Evolutionary conservation across 108 stramenopile genomes (phyloP), one percentile per base, ranked within the genome.

Genomic region (Schizochytrium sp.): DNA sequence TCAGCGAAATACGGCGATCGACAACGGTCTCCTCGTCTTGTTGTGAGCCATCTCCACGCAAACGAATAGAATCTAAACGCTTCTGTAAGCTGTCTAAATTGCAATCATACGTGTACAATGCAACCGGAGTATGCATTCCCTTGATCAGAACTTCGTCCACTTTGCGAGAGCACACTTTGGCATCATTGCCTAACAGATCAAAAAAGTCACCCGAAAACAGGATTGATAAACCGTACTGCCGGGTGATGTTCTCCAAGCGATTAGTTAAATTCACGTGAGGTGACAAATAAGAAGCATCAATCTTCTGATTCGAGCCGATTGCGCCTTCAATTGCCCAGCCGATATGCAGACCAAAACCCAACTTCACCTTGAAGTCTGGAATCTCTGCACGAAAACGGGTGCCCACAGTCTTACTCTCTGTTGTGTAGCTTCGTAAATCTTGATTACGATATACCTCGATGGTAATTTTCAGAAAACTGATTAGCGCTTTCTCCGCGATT

Each of bases 311-410:
- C n/a, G 92, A 92, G 19, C 95, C 95, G 55, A 95, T 95, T 41
- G 94, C 91, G 58, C 95, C 95, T 88, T 96, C 95, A 56, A 96
- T 96, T 57, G 95, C 95, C 95, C 95, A 96, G 44, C 95, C 95
- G 41, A 90, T 92, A 72, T 96, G 95, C 72, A 96, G 89, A 5
- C 95, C 95, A 53, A 95, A 93, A 4, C 95, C 94, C 89, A 95
- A 91, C 64, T 91, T 92, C 57, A 95, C 94, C 61, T 93, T 92
- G 61, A 94, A 95, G 2, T 72, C 88, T 4, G 72, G 72, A 38
- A 45, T 40, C 3, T 60, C 46, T 5, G 59, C 58, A 40, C 53
- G 28, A 10, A 73, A 12, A 4, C 87, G 56, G 19, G 4, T 7
- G 4, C 87, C 56, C 1, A 87, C 45, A 28, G 12, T 4, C 53